These are phyloP conservation scores for Thinopyrum elongatum DNA, from an alignment of 176 grass and related monocot species.

Conservation along the genomic window DNA sequence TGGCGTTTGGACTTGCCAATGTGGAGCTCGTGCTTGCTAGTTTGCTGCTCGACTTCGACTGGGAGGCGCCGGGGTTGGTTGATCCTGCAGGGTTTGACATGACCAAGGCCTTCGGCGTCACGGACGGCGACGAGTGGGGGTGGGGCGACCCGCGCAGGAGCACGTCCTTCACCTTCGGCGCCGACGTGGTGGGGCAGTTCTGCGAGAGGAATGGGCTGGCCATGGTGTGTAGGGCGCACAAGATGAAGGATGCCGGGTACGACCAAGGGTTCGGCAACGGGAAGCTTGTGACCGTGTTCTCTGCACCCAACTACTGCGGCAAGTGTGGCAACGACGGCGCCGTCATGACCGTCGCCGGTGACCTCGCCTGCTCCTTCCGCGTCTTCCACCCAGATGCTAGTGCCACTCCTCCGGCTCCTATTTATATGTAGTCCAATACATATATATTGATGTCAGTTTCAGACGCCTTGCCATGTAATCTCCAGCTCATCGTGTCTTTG, in stretches of 20 bases:
- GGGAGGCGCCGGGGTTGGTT: background rate
- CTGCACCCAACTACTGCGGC: background rate
- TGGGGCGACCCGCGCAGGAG: background rate
- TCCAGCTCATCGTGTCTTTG: too few relatives aligned
- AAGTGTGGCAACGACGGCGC: background rate
- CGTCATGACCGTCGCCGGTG: background rate
- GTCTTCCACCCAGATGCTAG: background rate
- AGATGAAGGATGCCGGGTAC: background rate
- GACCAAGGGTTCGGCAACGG: background rate
- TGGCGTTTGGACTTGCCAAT: slow-evolving; percentile 34
- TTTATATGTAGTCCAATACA: too few relatives aligned
- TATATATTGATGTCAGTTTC: too few relatives aligned
- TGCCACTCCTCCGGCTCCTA: background rate
- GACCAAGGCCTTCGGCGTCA: background rate
- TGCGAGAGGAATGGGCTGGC: background rate
- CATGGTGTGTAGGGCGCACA: background rate
- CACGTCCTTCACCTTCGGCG: background rate
- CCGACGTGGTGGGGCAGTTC: background rate
- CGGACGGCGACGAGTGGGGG: background rate
- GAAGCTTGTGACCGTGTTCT: background rate
- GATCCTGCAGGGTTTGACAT: background rate
- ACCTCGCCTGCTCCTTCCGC: background rate
- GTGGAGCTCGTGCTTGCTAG: slow-evolving; percentile 37
- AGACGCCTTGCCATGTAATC: too few relatives aligned
- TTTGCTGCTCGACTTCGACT: slow-evolving; percentile 42